Conservation (phyloP, 2,329 filamentous ascomycete genomes). For the Alternaria gaisen region DNA sequence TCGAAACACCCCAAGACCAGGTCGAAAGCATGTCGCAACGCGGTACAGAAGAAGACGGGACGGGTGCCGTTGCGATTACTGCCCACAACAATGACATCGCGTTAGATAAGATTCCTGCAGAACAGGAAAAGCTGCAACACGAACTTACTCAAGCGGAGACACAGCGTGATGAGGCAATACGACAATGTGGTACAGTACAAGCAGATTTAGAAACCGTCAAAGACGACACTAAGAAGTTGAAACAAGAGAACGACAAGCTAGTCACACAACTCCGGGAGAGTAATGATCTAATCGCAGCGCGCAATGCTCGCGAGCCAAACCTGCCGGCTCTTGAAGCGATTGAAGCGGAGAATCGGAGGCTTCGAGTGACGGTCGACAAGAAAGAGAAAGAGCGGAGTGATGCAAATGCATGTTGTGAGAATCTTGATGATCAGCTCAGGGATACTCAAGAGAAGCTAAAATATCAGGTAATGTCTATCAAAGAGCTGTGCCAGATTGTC, state of each 20-base stretch:
- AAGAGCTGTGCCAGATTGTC: background rate
- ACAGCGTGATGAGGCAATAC: background rate
- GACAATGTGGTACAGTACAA: background rate
- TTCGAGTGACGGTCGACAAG: background rate
- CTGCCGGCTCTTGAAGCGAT: background rate
- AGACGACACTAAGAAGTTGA: background rate
- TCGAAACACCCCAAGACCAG: background rate
- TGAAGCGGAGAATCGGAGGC: background rate
- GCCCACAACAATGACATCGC: background rate
- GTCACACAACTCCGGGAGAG: background rate
- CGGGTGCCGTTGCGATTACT: background rate
- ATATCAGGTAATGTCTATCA: background rate
- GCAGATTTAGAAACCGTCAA: constrained; percentile 6
- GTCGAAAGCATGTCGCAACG: background rate
- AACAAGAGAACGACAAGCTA: constrained; percentile 1
- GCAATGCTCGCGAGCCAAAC: background rate
- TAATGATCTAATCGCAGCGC: background rate
- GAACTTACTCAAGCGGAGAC: background rate
- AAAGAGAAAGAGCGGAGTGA: background rate
- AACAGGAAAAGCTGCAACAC: background rate
- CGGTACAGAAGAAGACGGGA: background rate
- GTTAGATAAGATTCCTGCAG: background rate
- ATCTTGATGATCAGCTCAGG: background rate
- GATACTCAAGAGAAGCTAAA: background rate
- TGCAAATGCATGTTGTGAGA: background rate